Percentiles rank a stretch among this genome's conserved stretches.
Evolutionary conservation across 2,329 filamentous ascomycete species (phyloP).

Genomic region (Trichoderma arundinaceum): DNA sequence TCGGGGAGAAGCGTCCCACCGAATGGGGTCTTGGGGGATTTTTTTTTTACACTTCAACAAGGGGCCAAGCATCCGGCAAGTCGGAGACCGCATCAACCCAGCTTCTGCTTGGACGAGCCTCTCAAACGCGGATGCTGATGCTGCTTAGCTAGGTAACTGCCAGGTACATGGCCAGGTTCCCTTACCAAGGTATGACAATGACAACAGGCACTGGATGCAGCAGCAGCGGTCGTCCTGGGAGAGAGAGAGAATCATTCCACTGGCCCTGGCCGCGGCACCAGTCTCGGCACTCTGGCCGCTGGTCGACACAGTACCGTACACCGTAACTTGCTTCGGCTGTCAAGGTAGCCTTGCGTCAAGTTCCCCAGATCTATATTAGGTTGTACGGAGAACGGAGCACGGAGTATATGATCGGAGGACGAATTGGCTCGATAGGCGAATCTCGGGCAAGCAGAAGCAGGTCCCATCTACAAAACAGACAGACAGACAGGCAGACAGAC

Average conservation of each 20-base stretch:
- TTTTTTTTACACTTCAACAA: conserved; percentile 4
- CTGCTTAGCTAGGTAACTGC: no score
- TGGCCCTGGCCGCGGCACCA: not conserved
- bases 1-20: conserved; percentile 14
- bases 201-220: no score
- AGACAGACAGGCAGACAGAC: not conserved
- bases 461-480: not conserved
- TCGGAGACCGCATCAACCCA: conserved; percentile 7
- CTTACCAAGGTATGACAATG: no score
- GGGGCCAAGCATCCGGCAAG: conserved; percentile 13
- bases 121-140: no score
- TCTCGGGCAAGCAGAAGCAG: conserved; percentile 7
- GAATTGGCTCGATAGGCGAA: conserved; percentile 27
- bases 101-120: no score
- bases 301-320: no score
- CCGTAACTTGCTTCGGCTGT: conserved; percentile 13
- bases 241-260: not conserved
- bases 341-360: conserved; percentile 17
- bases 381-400: conserved; percentile 13
- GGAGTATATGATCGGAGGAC: not conserved
- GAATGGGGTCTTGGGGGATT: not conserved
- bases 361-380: conserved; percentile 28
- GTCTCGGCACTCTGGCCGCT: not conserved
- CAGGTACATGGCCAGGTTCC: no score
- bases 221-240: no score